Conservation (phyloP, 129 eudicot species). For the Chrysanthemum seticuspe region DNA sequence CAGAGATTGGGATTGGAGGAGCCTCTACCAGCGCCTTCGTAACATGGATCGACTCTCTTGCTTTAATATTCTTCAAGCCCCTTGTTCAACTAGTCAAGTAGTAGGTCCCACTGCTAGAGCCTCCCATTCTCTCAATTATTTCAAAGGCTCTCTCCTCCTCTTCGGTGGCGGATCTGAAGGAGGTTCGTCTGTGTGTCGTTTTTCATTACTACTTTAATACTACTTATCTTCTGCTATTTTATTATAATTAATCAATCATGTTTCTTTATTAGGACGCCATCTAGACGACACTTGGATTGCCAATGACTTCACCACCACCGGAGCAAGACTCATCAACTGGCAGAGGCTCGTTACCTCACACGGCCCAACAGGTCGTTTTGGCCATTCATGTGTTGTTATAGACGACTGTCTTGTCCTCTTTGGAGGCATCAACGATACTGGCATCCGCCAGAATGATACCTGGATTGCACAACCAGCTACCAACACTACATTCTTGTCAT, state of each 20-base stretch:
- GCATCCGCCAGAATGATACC: constrained; percentile 89
- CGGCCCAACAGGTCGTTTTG: constrained; percentile 86
- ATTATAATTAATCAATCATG: too few species aligned
- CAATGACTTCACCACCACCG: constrained; percentile 37
- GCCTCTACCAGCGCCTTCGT: constrained; percentile 53
- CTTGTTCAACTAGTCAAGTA: background rate
- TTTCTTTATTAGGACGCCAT: constrained; percentile 60
- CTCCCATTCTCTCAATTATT: constrained; percentile 84
- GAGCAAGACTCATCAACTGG: constrained; percentile 53
- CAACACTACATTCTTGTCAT: constrained; percentile 43
- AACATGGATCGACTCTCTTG: constrained; percentile 67
- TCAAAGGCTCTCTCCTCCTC: constrained; percentile 65
- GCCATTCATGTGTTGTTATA: constrained; percentile 78
- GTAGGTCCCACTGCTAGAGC: constrained; percentile 66
- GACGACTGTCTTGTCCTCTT: constrained; percentile 70
- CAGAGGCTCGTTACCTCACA: constrained; percentile 50
- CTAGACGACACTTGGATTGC: constrained; percentile 97
- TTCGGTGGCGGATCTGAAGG: constrained; percentile 98
- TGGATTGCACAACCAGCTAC: constrained; percentile 61
- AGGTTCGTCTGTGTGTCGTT: constrained; percentile 37
- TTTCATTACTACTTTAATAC: too few species aligned
- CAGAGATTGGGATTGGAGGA: too few species aligned
- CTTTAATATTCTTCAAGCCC: constrained; percentile 27
- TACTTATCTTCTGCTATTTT: too few species aligned
- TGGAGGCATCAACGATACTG: constrained; percentile 93